Base-by-base conservation (phyloP, 768 basidiomycete species). In the Sutorius australiensis region DNA sequence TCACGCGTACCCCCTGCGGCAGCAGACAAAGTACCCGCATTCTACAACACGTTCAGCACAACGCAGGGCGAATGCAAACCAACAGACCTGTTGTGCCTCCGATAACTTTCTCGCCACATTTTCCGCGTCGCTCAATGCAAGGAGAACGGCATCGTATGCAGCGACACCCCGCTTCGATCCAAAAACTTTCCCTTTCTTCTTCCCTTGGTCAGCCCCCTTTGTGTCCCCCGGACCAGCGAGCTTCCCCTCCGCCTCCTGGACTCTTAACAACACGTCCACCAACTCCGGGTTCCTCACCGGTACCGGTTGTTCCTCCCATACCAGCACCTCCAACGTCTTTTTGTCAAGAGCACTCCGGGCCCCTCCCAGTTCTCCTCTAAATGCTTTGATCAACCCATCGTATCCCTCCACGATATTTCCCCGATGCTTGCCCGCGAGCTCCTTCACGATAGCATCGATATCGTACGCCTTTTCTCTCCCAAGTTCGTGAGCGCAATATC, bases 211-310 rank as follows among this genome's bases (percentile, higher is more conserved):
- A 6, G 52, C 59, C 33, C 60, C 63, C 32, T 61, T 41, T 44
- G 63, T 66, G 12, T 54, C 57, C 27, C 40, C 64, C 1, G 69
- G 65, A 27, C 72, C 72, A 28, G 72, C 71, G 41, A 97, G 72
- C 54, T 76, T 80, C 9, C 69, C 73, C 61, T 93, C 81, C 1
- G 87, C 89, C 16, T 86, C 82, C 62, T 95, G 91, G 4, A 95
- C 87, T 59, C 81, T 87, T 57, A 92, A 70, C 50, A 97, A 73
- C 30, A 90, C 89, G 62, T 87, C 89, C 43, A 97, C 95, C 52
- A 98, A 74, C 69, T 98, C 94, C 0, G 92, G 92, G 62, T 88
- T 93, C 49, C 95, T 80, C 41, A 97, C 79, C 16, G 93, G 91
- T 6, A 98, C 82, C 0, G 82, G 81, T 60, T 87, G 79, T 6